Percentiles rank a stretch among this genome's conserved stretches.
Conservation (phyloP, 2,329 filamentous ascomycete species). For the Microsporum audouinii region DNA sequence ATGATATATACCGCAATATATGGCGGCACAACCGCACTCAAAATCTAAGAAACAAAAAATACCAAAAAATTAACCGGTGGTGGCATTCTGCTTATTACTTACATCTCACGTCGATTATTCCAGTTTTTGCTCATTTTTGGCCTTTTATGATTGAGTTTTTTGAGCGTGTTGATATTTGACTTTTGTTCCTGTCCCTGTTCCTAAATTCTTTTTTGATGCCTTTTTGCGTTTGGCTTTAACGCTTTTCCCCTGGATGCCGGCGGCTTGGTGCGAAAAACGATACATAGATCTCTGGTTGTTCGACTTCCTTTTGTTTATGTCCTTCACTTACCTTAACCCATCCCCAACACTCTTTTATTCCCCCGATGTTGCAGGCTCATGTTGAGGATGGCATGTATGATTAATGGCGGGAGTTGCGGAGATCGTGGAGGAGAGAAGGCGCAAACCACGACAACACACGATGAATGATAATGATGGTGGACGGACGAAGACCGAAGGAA, state of each 20-base stretch:
- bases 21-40: neutral
- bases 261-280: conserved; percentile 4
- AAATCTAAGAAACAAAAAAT: neutral
- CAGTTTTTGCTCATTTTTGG: neutral
- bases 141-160: conserved; percentile 2
- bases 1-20: neutral
- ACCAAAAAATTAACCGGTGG: neutral
- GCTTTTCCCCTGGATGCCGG: neutral
- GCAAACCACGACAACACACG: neutral
- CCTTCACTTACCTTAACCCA: neutral
- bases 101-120: neutral
- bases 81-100: neutral
- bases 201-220: neutral
- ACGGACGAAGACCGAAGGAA: neutral
- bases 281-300: conserved; percentile 1
- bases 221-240: neutral
- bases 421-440: neutral
- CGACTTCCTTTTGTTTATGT: neutral
- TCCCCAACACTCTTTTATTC: neutral
- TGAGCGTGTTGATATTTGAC: conserved; percentile 1
- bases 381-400: conserved; percentile 3
- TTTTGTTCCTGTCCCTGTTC: neutral
- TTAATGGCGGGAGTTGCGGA: conserved; percentile 1
- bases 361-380: neutral
- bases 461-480: conserved; percentile 2